A percentile compares a stretch with the other conserved stretches of the same genome.
Conservation (phyloP, 352 stramenopile species). For the Lagenidium sp. region DNA sequence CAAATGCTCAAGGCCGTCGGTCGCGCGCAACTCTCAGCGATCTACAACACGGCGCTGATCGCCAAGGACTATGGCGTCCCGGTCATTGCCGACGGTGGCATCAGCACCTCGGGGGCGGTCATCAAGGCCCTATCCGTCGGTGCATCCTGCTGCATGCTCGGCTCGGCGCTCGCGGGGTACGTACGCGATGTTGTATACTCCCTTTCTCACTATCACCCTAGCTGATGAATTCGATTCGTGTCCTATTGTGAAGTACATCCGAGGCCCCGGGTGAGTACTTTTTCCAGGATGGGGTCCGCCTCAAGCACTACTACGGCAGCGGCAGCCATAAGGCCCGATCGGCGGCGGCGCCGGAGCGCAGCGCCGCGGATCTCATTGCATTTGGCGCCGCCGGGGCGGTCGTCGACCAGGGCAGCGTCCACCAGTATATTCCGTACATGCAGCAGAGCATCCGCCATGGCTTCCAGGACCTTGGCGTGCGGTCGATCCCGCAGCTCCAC, state of each 20-base stretch:
- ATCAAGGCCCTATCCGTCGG: conserved; percentile 96
- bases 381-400: conserved; percentile 97
- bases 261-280: conserved; percentile 99
- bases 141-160: conserved; percentile 98
- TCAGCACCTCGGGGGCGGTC: conserved; percentile 94
- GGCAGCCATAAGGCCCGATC: conserved; percentile 93
- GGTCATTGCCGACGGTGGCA: conserved; percentile 97
- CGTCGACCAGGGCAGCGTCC: conserved; percentile 96
- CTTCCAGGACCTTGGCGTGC: conserved; percentile 95
- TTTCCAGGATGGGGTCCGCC: conserved; percentile 97
- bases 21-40: conserved; percentile 95
- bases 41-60: conserved; percentile 96
- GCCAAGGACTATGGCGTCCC: conserved; percentile 93
- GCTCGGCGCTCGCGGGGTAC: conserved; percentile 92
- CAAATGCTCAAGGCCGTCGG: conserved; percentile 98
- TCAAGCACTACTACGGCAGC: conserved; percentile 99
- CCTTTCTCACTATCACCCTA: too few species aligned
- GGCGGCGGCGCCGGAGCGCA: conserved; percentile 34
- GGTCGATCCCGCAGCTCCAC: conserved; percentile 82
- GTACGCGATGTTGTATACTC: too few species aligned
- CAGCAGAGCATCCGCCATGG: conserved; percentile 95
- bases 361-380: conserved; percentile 90
- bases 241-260: conserved; percentile 64
- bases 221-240: too few species aligned
- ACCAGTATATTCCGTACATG: conserved; percentile 97